These are phyloP conservation scores for Scenedesmus sp. DNA, from an alignment of 163 green algal species.

Conservation along the genomic window DNA sequence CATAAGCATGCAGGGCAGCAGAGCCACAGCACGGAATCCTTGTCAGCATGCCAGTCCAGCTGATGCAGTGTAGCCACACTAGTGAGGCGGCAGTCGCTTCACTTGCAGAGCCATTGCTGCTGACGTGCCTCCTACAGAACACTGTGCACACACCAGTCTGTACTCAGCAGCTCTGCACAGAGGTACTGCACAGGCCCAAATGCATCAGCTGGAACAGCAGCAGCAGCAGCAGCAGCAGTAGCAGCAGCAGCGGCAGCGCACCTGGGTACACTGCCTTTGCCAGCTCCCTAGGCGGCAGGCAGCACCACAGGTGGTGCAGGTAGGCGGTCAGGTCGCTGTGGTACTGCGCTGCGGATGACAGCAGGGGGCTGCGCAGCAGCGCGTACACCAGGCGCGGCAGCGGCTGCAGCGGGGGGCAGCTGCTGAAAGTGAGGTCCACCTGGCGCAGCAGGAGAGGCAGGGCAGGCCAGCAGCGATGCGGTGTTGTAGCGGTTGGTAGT, in stretches of 20 bases:
- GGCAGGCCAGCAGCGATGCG: neutral
- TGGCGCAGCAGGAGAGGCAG: constrained; percentile 27
- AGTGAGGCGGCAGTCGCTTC: no score
- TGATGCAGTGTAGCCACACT: no score
- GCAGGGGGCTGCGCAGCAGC: constrained; percentile 85
- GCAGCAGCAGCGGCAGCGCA: neutral
- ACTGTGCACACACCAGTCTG: no score
- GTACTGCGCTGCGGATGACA: constrained; percentile 61
- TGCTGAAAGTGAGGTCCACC: constrained; percentile 82
- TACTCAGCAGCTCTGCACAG: no score
- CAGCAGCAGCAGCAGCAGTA: neutral
- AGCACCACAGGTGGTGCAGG: constrained; percentile 71
- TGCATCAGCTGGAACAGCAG: no score
- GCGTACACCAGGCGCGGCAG: constrained; percentile 87
- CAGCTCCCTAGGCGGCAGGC: constrained; percentile 84
- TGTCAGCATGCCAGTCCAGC: no score
- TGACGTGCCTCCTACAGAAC: no score
- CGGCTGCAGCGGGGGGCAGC: constrained; percentile 69
- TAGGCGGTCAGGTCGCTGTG: constrained; percentile 81
- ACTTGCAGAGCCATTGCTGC: no score
- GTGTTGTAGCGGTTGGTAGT: neutral
- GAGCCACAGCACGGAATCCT: no score
- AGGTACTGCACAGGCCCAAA: no score
- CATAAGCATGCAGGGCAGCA: no score
- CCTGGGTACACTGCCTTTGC: constrained; percentile 85